A percentile compares a stretch with the other conserved stretches of the same genome.
phyloP scores from a whole-genome alignment of 148 eudicot species.

The Selenicereus undatus region DNA sequence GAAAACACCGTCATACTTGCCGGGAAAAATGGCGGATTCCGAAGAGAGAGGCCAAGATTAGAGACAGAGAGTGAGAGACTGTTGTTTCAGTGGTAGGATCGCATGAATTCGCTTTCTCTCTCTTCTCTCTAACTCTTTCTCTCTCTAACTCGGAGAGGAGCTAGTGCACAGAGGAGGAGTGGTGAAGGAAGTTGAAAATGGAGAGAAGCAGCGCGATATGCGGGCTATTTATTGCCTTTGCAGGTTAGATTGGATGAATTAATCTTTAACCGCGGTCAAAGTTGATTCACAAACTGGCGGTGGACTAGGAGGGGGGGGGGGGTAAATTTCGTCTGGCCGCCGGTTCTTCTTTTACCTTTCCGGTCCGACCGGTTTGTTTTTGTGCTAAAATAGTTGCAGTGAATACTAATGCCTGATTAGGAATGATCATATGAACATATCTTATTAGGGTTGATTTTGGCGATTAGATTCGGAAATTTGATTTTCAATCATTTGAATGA shows the following conservation, averaged over 20 bases:
- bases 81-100: background rate
- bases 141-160: background rate
- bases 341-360: background rate
- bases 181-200: constrained; percentile 5
- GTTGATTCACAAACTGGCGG: background rate
- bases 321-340: too few species aligned
- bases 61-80: background rate
- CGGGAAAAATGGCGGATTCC: constrained; percentile 3
- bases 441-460: background rate
- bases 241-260: background rate
- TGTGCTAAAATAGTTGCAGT: background rate
- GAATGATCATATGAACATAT: background rate
- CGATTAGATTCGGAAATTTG: background rate
- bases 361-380: background rate
- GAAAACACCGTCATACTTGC: constrained; percentile 26
- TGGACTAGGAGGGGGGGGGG: too few species aligned
- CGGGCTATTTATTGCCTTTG: constrained; percentile 24
- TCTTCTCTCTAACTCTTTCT: constrained; percentile 2
- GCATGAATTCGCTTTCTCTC: background rate
- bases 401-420: background rate
- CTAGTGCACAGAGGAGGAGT: background rate
- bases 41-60: background rate
- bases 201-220: constrained; percentile 14
- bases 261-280: background rate
- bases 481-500: background rate